Evolutionary conservation across 768 basidiomycete species (phyloP).

Genomic region (Agrocybe praecox): DNA sequence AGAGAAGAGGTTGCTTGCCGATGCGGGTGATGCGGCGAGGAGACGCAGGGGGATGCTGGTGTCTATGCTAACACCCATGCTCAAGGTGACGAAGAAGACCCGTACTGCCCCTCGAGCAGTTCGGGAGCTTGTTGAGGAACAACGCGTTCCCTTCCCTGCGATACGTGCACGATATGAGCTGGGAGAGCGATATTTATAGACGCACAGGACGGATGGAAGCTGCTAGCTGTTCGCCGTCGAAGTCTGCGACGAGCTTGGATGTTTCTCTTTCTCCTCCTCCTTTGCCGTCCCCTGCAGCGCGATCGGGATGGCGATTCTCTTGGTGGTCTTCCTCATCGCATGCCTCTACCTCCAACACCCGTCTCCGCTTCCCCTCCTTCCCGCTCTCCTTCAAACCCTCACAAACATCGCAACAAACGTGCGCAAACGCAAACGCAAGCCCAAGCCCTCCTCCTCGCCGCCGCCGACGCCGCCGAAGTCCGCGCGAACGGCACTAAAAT

Average conservation of each 20-base stretch:
- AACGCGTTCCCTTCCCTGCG: slow-evolving; percentile 65
- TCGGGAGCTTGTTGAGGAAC: slow-evolving; percentile 55
- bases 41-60: slow-evolving; percentile 10
- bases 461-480: too few species aligned
- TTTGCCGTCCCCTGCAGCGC: too few species aligned
- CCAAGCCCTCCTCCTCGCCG: too few species aligned
- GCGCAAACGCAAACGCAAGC: neutral
- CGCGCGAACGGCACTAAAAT: neutral
- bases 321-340: too few species aligned
- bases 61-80: neutral
- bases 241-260: too few species aligned
- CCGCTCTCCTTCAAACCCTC: neutral
- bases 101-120: slow-evolving; percentile 66
- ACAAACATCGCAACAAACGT: neutral
- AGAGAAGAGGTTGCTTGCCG: slow-evolving; percentile 59
- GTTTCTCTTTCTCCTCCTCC: too few species aligned
- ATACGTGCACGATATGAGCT: slow-evolving; percentile 68
- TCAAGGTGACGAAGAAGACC: slow-evolving; percentile 42
- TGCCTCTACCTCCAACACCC: too few species aligned
- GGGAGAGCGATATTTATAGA: slow-evolving; percentile 58
- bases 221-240: neutral
- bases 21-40: slow-evolving; percentile 30
- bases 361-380: neutral
- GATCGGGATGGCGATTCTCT: too few species aligned
- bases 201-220: slow-evolving; percentile 23